Conservation (phyloP, 805 yeast species). For the Kuraishia molischiana region DNA sequence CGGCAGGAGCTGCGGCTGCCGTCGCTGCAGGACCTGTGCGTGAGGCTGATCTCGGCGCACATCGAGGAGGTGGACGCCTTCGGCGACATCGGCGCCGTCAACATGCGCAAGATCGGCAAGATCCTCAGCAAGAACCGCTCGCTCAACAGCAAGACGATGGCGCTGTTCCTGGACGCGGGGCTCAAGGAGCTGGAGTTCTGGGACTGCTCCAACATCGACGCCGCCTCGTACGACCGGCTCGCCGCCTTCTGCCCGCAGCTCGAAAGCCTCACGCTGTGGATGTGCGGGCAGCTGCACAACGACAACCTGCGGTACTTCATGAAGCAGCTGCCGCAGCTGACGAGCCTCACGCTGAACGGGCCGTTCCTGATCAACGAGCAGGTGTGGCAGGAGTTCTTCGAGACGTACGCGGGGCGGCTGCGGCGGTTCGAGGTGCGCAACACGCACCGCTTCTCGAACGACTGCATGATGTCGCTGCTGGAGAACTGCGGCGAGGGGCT, state of each 20-base stretch:
- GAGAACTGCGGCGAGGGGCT: conserved; percentile 51
- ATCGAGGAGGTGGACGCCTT: conserved; percentile 70
- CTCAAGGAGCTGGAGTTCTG: conserved; percentile 59
- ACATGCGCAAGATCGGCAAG: conserved; percentile 60
- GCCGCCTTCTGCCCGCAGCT: conserved; percentile 75
- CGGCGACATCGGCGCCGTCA: conserved; percentile 77
- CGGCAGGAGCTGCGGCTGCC: conserved; percentile 54
- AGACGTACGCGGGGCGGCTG: conserved; percentile 42
- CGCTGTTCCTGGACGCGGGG: conserved; percentile 60
- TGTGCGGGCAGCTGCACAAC: conserved; percentile 91
- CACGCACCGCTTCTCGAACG: conserved; percentile 75
- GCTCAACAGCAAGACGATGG: conserved; percentile 59
- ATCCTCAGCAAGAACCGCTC: conserved; percentile 80
- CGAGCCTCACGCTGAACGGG: conserved; percentile 66
- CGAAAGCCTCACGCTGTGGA: conserved; percentile 54
- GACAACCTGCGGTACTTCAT: conserved; percentile 59
- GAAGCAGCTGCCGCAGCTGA: conserved; percentile 45
- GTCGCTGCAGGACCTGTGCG: conserved; percentile 75
- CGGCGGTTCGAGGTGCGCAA: conserved; percentile 55
- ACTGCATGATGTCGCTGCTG: conserved; percentile 50
- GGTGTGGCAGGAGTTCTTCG: conserved; percentile 73
- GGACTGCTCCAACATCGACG: conserved; percentile 82
- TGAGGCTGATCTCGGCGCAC: conserved; percentile 51
- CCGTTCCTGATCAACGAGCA: conserved; percentile 74
- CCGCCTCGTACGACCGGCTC: conserved; percentile 55